Evolutionary conservation across 2,329 filamentous ascomycete species (phyloP).

Genomic region (Aspergillaceae sp.): DNA sequence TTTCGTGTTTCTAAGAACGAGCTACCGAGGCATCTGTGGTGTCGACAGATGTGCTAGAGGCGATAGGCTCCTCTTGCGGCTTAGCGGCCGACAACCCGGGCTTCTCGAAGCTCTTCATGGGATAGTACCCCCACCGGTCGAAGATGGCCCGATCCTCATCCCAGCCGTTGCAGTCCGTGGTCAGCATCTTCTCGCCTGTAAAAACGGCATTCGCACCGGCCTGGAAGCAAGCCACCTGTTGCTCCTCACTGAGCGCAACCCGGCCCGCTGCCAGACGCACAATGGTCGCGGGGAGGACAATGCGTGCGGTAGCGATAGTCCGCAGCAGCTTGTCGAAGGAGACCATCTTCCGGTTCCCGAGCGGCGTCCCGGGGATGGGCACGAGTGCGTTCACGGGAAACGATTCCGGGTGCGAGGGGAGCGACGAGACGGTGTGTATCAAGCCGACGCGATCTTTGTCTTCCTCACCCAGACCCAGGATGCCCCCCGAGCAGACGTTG

Average conservation of each 20-base stretch:
- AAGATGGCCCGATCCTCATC: constrained; percentile 83
- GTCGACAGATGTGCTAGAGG: neutral
- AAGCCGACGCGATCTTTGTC: constrained; percentile 72
- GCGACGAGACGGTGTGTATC: constrained; percentile 69
- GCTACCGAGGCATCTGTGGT: neutral
- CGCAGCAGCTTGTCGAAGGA: constrained; percentile 70
- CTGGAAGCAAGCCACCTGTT: constrained; percentile 83
- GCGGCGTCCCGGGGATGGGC: constrained; percentile 79
- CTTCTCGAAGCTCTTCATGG: constrained; percentile 58
- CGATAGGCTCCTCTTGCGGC: neutral
- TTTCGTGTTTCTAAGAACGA: too few species aligned
- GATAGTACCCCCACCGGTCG: constrained; percentile 67
- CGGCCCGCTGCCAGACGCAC: constrained; percentile 79
- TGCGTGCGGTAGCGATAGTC: constrained; percentile 72
- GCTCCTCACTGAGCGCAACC: constrained; percentile 76
- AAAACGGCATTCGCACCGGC: constrained; percentile 92
- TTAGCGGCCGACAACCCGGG: neutral
- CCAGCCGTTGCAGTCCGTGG: constrained; percentile 84
- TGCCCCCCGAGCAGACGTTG: constrained; percentile 83
- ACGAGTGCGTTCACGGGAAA: constrained; percentile 89
- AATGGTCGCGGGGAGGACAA: constrained; percentile 77
- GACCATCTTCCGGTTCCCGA: constrained; percentile 65
- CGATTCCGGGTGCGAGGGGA: constrained; percentile 76
- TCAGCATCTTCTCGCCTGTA: constrained; percentile 92
- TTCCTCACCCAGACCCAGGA: constrained; percentile 74